phyloP scores from a whole-genome alignment of 2,329 filamentous ascomycete species.

The Cadophora malorum region DNA sequence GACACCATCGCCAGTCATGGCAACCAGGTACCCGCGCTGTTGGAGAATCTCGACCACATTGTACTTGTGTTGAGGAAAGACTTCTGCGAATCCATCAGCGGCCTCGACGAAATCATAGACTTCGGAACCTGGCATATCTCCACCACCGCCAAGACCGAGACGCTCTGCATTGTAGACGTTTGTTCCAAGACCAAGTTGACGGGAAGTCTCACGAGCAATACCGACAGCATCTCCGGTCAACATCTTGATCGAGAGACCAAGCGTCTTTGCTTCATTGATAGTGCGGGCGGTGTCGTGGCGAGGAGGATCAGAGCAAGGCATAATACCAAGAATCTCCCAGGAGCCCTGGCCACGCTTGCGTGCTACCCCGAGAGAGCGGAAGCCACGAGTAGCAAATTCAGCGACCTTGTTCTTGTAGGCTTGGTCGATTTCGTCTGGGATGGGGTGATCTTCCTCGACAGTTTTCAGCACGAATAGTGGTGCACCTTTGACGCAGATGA shows the following conservation, averaged over 20 bases:
- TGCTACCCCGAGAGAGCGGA: slow-evolving; percentile 91
- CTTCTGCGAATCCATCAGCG: slow-evolving; percentile 93
- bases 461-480: slow-evolving; percentile 87
- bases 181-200: slow-evolving; percentile 88
- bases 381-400: slow-evolving; percentile 91
- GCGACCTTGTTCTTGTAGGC: slow-evolving; percentile 93
- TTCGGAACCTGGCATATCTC: slow-evolving; percentile 92
- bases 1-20: slow-evolving; percentile 96
- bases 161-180: slow-evolving; percentile 95
- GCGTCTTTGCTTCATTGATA: slow-evolving; percentile 85
- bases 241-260: slow-evolving; percentile 94
- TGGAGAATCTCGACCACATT: slow-evolving; percentile 93
- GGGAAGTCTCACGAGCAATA: slow-evolving; percentile 90
- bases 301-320: slow-evolving; percentile 92
- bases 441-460: slow-evolving; percentile 82
- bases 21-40: slow-evolving; percentile 90
- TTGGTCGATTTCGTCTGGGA: slow-evolving; percentile 77
- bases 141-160: slow-evolving; percentile 86
- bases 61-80: slow-evolving; percentile 96
- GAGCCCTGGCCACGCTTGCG: slow-evolving; percentile 81
- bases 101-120: slow-evolving; percentile 96
- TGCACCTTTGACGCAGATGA: slow-evolving; percentile 90
- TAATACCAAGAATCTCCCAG: slow-evolving; percentile 94
- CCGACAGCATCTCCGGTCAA: slow-evolving; percentile 93
- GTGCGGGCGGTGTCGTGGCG: slow-evolving; percentile 90